phyloP scores from a whole-genome alignment of 2,329 filamentous ascomycete species.

The Fusarium pseudocircinatum region DNA sequence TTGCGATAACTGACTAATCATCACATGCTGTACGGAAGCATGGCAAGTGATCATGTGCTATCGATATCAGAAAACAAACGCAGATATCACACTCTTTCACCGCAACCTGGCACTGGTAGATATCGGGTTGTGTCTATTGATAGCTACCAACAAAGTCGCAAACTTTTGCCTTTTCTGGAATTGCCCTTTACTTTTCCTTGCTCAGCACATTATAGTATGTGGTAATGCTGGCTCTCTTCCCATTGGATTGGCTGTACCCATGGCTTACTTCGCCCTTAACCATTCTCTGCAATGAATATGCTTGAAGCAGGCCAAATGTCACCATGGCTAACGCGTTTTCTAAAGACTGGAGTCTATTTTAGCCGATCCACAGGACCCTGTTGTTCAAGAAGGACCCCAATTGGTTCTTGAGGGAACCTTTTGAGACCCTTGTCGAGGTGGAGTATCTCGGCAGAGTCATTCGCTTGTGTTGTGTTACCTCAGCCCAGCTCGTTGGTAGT shows the following conservation, averaged over 20 bases:
- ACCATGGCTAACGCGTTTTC: not conserved
- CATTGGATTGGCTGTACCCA: not conserved
- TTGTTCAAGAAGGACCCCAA: not conserved
- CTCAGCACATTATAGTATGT: not conserved
- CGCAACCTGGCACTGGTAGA: not conserved
- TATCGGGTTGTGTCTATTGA: not conserved
- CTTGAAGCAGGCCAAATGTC: not conserved
- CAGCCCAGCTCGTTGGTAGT: not conserved
- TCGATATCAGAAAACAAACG: not conserved
- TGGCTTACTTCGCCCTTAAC: not conserved
- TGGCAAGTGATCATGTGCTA: not conserved
- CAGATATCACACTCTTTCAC: not conserved
- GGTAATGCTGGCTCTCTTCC: not conserved
- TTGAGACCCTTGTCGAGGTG: not conserved
- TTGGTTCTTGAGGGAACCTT: not conserved
- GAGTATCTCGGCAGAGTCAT: conserved; percentile 2
- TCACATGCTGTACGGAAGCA: not conserved
- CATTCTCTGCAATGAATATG: not conserved
- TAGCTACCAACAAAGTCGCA: not conserved
- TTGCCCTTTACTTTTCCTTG: not conserved
- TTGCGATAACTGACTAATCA: conserved; percentile 3
- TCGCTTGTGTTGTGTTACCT: not conserved
- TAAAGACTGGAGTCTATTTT: not conserved
- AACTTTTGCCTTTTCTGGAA: not conserved
- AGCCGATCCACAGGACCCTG: not conserved